Percentiles rank a stretch among this genome's conserved stretches.
Conservation (phyloP, 164 flowering plant species). For the Vitis rotundifolia region DNA sequence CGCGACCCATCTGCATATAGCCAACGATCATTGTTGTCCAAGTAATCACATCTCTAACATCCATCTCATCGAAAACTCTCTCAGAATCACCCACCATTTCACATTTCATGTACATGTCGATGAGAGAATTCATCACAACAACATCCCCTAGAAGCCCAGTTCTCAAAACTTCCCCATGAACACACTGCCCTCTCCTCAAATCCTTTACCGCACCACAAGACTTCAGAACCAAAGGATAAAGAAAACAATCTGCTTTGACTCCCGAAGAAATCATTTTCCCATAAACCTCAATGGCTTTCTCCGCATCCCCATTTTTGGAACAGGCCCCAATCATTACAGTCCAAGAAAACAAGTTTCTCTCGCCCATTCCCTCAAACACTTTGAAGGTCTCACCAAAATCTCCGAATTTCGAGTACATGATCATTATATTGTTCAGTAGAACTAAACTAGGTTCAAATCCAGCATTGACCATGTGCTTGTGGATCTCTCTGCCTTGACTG, state of each 20-base stretch:
- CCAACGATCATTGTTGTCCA: slow-evolving; percentile 31
- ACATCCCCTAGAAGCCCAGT: slow-evolving; percentile 30
- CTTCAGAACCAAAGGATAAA: slow-evolving; percentile 33
- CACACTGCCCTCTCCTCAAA: slow-evolving; percentile 15
- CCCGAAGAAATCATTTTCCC: slow-evolving; percentile 19
- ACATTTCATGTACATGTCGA: slow-evolving; percentile 35
- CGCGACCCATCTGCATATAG: slow-evolving; percentile 21
- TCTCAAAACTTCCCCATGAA: slow-evolving; percentile 20
- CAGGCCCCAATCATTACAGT: slow-evolving; percentile 27
- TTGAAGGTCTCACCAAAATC: slow-evolving; percentile 3
- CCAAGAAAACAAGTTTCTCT: slow-evolving; percentile 32
- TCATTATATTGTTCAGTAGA: slow-evolving; percentile 26
- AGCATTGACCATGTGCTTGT: slow-evolving; percentile 16
- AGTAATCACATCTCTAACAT: slow-evolving; percentile 24
- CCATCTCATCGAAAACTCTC: slow-evolving; percentile 18
- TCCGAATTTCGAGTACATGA: slow-evolving; percentile 24
- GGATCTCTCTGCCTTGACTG: slow-evolving; percentile 25
- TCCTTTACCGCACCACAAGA: slow-evolving; percentile 25
- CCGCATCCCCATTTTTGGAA: slow-evolving; percentile 13
- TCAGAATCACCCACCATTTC: slow-evolving; percentile 25
- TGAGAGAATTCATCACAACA: slow-evolving; percentile 30
- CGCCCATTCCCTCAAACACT: slow-evolving; percentile 26
- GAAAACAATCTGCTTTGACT: slow-evolving; percentile 25
- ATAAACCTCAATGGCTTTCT: slow-evolving; percentile 13
- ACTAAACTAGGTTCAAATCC: slow-evolving; percentile 12